Conservation (phyloP, 225 moss, liverwort and hornwort genomes). For the Antitrichia curtipendula region DNA sequence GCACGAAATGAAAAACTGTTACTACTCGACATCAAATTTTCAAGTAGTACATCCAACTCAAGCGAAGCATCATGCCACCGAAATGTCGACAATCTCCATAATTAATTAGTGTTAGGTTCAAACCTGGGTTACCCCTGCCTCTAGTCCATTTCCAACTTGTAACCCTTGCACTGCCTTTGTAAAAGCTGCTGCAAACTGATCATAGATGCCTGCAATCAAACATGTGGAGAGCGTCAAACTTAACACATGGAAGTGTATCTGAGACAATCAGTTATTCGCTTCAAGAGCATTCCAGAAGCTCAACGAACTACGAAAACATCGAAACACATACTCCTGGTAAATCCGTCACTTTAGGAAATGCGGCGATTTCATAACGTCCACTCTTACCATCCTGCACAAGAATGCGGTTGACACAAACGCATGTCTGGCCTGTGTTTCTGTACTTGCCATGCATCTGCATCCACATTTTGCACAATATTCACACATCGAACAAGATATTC, state of each 20-base stretch:
- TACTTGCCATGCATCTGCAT: conserved; percentile 81
- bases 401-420: conserved; percentile 92
- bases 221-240: neutral
- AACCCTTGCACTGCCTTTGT: conserved; percentile 54
- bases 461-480: neutral
- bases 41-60: neutral
- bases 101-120: neutral
- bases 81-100: neutral
- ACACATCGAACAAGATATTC: neutral
- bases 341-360: neutral
- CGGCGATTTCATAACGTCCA: neutral
- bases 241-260: neutral
- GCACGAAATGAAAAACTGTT: conserved; percentile 5
- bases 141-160: conserved; percentile 83
- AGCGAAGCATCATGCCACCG: neutral
- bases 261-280: neutral
- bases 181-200: conserved; percentile 77
- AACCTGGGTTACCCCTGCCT: conserved; percentile 82
- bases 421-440: conserved; percentile 89
- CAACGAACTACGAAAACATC: neutral
- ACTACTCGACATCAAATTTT: neutral
- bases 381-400: conserved; percentile 92
- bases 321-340: neutral
- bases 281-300: neutral
- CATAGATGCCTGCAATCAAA: conserved; percentile 61